A percentile compares a stretch with the other conserved stretches of the same genome.
phyloP scores from a whole-genome alignment of 345 rosid genomes.

The Melaleuca alternifolia region DNA sequence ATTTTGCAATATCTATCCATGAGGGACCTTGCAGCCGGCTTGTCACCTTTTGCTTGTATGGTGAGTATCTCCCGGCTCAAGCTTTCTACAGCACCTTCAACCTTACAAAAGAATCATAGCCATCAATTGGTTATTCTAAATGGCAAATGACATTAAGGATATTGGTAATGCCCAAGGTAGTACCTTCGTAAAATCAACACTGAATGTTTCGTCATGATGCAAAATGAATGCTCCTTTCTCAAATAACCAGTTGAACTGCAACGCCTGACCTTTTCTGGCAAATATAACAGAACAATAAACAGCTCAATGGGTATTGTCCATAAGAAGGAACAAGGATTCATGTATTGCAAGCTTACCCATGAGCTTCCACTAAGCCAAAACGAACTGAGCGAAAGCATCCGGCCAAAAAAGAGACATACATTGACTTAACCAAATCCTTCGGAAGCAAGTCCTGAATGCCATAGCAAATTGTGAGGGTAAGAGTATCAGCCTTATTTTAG shows the following conservation, averaged over 20 bases:
- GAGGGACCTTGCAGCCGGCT: conserved; percentile 55
- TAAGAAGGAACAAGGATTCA: background rate
- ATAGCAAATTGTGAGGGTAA: background rate
- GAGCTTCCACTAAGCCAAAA: conserved; percentile 91
- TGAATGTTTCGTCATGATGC: conserved; percentile 55
- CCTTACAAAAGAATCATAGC: conserved; percentile 22
- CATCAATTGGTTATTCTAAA: conserved; percentile 18
- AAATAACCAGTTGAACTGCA: conserved; percentile 87
- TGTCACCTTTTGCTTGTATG: conserved; percentile 82
- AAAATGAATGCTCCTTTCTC: conserved; percentile 73
- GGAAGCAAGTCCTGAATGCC: conserved; percentile 42
- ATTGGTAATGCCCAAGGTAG: background rate
- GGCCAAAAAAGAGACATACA: conserved; percentile 85
- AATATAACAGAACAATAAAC: background rate
- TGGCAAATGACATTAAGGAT: background rate
- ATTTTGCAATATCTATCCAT: conserved; percentile 50
- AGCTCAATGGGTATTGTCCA: background rate
- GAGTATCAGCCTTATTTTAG: background rate
- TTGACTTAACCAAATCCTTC: conserved; percentile 47
- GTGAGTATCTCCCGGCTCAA: conserved; percentile 74
- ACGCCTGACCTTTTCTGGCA: conserved; percentile 79
- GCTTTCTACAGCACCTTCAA: conserved; percentile 74
- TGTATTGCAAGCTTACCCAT: conserved; percentile 46
- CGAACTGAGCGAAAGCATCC: conserved; percentile 93
- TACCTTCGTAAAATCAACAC: conserved; percentile 79